Evolutionary conservation across 2,329 filamentous ascomycete genomes (phyloP).

Genomic region (Plectosphaerella plurivora): DNA sequence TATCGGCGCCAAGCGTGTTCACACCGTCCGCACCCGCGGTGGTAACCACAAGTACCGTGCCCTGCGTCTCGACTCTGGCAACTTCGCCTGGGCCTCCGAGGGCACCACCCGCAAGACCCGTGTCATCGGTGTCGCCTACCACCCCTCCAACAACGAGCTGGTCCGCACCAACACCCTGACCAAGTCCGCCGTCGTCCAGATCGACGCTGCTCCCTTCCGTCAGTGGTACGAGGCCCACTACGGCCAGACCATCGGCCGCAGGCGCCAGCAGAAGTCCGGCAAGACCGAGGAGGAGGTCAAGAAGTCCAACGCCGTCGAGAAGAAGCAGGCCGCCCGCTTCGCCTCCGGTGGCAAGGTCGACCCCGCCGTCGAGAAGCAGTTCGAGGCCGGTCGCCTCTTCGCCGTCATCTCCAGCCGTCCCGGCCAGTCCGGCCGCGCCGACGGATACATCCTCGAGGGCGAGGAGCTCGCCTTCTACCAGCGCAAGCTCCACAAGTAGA

Average conservation of each 20-base stretch:
- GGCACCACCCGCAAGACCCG: slow-evolving; percentile 98
- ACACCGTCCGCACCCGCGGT: slow-evolving; percentile 94
- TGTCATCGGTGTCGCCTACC: slow-evolving; percentile 97
- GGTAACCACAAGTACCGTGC: slow-evolving; percentile 99
- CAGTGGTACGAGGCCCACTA: slow-evolving; percentile 99
- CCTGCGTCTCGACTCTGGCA: slow-evolving; percentile 96
- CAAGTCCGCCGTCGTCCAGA: slow-evolving; percentile 96
- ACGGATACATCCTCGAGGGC: slow-evolving; percentile 98
- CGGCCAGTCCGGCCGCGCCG: slow-evolving; percentile 92
- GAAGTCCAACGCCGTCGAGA: slow-evolving; percentile 94
- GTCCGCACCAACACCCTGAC: slow-evolving; percentile 99
- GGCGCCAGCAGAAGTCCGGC: slow-evolving; percentile 68
- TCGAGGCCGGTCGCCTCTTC: slow-evolving; percentile 97
- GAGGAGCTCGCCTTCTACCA: slow-evolving; percentile 99
- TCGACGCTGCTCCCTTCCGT: slow-evolving; percentile 97
- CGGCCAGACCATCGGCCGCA: slow-evolving; percentile 82
- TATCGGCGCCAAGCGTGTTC: slow-evolving; percentile 95
- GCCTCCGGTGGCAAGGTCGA: slow-evolving; percentile 90
- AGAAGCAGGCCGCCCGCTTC: slow-evolving; percentile 90
- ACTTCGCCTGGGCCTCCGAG: slow-evolving; percentile 99
- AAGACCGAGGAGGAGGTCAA: slow-evolving; percentile 64
- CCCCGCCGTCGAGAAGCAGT: slow-evolving; percentile 89
- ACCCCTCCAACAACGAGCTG: slow-evolving; percentile 99
- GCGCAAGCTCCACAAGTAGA: slow-evolving; percentile 98
- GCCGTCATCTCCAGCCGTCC: slow-evolving; percentile 90